Base-by-base conservation (phyloP, 2,329 filamentous ascomycete genomes). In the Alternaria incomplexa region DNA sequence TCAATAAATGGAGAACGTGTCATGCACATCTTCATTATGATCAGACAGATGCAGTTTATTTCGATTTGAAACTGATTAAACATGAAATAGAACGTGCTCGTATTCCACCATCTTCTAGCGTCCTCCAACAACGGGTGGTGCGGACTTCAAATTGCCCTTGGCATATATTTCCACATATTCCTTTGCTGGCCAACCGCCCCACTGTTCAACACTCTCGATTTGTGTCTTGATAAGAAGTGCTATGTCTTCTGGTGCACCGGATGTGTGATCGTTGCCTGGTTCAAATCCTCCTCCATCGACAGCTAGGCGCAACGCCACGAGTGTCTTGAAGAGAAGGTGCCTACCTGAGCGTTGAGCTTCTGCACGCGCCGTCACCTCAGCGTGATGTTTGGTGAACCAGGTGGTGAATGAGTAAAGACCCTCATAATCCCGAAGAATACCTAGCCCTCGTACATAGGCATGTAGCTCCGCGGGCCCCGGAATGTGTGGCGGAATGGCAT, bases 371-470 rank as follows among this genome's bases (percentile, higher is more conserved):
- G 72, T 79, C 43, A 75, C 71, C 51, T 73, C 72, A 9, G 25
- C 59, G 46, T 73, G 67, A 32, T 77, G 53, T 7, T 66, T 67
- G 6, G 64, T 77, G 67, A 90, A 85, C 89, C 89, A 93, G 28
- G 80, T 76, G 13, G 90, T 78, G 6, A 90, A 78, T 5, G 80
- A 80, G 6, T 85, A 82, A 74, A 93, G 87, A 53, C 85, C 87
- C 3, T 85, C 79, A 52, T 83, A 82, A 66, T 92, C 88, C 36
- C 85, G 85, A n/a, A 88, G 77, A 56, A 86, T 84, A 1, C 87
- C 90, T 22, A 93, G 80, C 1, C 87, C 84, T 50, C 89, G 84
- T 74, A 93, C 84, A 73, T 91, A 91, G 3, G 82, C 81, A 68
- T 91, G 87, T 1, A 88, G 73, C 40, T 84, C 77, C 20, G 78